Conservation (phyloP, 1,284 basidiomycete species). For the Ustilago cynodontis region DNA sequence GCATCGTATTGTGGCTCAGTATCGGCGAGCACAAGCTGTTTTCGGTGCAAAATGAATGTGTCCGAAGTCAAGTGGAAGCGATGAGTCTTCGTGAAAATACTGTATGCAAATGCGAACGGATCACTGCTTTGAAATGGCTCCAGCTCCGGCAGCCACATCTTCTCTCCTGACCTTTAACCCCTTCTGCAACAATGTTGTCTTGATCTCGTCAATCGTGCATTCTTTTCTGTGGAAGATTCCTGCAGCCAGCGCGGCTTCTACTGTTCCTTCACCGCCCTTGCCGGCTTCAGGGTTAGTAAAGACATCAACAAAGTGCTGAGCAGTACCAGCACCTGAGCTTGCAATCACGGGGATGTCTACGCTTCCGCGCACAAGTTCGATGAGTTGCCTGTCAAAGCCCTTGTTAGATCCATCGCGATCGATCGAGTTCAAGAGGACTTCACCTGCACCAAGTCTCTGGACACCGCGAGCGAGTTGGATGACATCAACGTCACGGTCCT, state of each 20-base stretch:
- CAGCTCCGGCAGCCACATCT: constrained; percentile 47
- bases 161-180: constrained; percentile 61
- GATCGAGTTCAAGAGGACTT: constrained; percentile 95
- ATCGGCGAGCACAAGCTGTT: neutral
- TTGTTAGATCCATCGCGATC: constrained; percentile 93
- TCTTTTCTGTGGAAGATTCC: constrained; percentile 96
- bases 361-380: constrained; percentile 78
- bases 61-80: neutral
- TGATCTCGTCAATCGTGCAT: constrained; percentile 75
- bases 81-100: neutral
- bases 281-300: constrained; percentile 34
- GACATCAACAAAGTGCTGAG: constrained; percentile 86
- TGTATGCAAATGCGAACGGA: neutral
- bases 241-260: constrained; percentile 94
- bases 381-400: constrained; percentile 90
- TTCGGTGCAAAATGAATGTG: neutral
- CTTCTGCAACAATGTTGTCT: constrained; percentile 63
- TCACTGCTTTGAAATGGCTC: constrained; percentile 47
- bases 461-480: constrained; percentile 90
- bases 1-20: neutral
- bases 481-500: constrained; percentile 87
- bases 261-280: constrained; percentile 69
- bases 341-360: constrained; percentile 94
- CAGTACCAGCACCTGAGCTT: constrained; percentile 85
- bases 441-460: constrained; percentile 90